Base-by-base conservation (phyloP, 805 yeast species). In the Cyberlindnera bimundalis region DNA sequence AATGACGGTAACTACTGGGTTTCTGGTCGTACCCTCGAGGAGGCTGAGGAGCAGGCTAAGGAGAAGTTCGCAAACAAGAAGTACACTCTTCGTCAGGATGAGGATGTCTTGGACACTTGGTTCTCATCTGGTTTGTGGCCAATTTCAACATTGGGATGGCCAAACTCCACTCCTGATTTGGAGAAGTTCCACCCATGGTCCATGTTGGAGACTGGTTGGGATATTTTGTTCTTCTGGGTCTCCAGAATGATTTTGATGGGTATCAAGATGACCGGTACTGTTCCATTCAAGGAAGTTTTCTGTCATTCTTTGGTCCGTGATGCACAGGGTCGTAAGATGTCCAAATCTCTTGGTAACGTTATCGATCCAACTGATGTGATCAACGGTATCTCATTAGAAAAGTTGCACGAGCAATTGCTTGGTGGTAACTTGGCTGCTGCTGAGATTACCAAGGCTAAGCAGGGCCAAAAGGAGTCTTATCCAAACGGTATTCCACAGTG, bases 301-400 rank as follows among this genome's bases (percentile, higher is more conserved):
- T 91, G 98, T 68, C 99, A 93, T 66, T 90, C 99, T 14, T 81
- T 93, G 64, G 96, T 93, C 31, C 89, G 99, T 70, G 99, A 93
- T 68, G 96, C 99, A 39, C 98, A 93, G 68, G 99, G 99, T 52
- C 83, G 99, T 65, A 93, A 93, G 70, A 90, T 93, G 99, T 91
- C 98, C 48, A 91, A 91, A 70, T 88, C 97, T 41, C 73, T 91
- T 53, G 99, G 99, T 68, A 93, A 93, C 57, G 99, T 93, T 50
- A 68, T 93, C 56, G 98, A 93, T 68, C 99, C 99, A 49, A 73
- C 84, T 48, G 98, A 93, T 64, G 98, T 93, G 40, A 90, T 95
- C 51, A 58, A 73, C 40, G 99, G 99, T 74, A 87, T 87, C 45
- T 69, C 88, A 13, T 73, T 93, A 55, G 80, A 85, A 53, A 77